Evolutionary conservation across 148 eudicot genomes (phyloP), one percentile per base, ranked within the genome.

Genomic region (Euryodendron excelsum): DNA sequence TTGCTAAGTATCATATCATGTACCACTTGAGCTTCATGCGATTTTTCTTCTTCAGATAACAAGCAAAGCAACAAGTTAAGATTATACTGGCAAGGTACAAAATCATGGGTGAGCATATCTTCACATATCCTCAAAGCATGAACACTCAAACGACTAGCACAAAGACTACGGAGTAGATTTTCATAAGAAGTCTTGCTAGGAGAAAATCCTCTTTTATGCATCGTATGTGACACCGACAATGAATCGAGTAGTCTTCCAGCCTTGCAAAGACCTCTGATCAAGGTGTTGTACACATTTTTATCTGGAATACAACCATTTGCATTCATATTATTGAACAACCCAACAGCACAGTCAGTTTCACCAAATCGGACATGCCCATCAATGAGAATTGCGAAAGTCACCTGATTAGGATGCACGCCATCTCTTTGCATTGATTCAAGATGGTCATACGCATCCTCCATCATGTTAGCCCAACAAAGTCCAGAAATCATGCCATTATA

Each of bases 311-410:
- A 82, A 34, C 85, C 89, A 48, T 59, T 5, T 34, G 78, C 53
- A 74, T 82, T 84, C 82, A 87, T 82, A 37, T 63, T 21, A 39
- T 87, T 87, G 52, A 84, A 84, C 68, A 87, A 70, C 37, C 30
- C 50, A 69, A 87, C 66, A 36, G 89, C 87, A 58, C 8, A 27
- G 75, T 87, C 80, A 39, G 59, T 76, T 80, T 87, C 82, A 58
- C 80, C 75, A 39, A 9, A 41, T 25, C 79, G 80, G 13, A 87
- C 77, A 84, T 87, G 89, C 31, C 87, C 85, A 34, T 56, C 79
- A 37, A 87, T 87, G 31, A 87, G 84, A 68, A 84, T 84, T 9
- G 87, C 82, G 77, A 80, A 84, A 74, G 87, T 87, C 69, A 78
- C 89, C 53, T 77, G 80, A 82, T 87, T 87, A 31, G 86, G 89